Evolutionary conservation across 371 early-diverging fungal genomes (phyloP).

Genomic region (Mortierella sp.): DNA sequence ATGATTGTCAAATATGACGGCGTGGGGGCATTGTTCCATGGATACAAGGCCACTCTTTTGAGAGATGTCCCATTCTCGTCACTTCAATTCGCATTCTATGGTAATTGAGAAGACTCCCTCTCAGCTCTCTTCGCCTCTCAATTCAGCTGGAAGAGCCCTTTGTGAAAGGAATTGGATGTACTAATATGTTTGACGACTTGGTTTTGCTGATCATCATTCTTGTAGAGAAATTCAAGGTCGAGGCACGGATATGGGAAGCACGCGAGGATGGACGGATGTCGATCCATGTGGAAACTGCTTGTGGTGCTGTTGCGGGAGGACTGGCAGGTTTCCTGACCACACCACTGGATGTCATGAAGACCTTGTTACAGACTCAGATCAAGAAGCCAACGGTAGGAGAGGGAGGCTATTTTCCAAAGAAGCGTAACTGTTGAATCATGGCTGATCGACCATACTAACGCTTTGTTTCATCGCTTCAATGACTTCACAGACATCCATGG

Average conservation of each 20-base stretch:
- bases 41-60: conserved; percentile 73
- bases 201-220: too few relatives aligned
- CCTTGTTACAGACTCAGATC: conserved; percentile 72
- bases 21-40: conserved; percentile 70
- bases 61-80: conserved; percentile 81
- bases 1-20: conserved; percentile 78
- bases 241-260: conserved; percentile 50
- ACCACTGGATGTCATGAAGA: conserved; percentile 78
- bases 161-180: too few relatives aligned
- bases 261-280: conserved; percentile 56
- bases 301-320: conserved; percentile 74
- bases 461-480: too few relatives aligned
- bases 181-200: too few relatives aligned
- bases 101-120: too few relatives aligned
- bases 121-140: too few relatives aligned
- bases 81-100: conserved; percentile 79
- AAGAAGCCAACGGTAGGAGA: conserved; percentile 55
- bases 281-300: conserved; percentile 63
- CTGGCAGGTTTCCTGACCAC: conserved; percentile 77
- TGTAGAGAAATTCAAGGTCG: conserved; percentile 55
- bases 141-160: too few relatives aligned
- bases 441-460: too few relatives aligned
- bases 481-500: too few relatives aligned
- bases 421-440: too few relatives aligned
- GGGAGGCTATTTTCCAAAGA: too few relatives aligned